These are phyloP conservation scores for Pulveroboletus sp. DNA, from an alignment of 768 basidiomycete species.

Conservation along the genomic window DNA sequence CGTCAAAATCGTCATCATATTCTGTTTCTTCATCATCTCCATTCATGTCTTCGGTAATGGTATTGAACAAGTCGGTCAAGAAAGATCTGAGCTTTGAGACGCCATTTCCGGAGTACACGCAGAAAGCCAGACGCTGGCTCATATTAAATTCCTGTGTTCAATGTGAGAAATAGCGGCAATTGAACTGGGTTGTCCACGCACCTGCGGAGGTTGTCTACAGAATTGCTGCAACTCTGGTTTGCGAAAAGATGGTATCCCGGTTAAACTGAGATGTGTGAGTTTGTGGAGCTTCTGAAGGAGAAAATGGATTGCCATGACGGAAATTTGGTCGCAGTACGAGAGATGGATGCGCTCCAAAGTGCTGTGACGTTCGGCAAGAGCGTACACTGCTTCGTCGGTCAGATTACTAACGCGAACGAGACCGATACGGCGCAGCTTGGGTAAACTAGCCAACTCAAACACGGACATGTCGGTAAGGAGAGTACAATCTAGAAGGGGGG, in stretches of 20 bases:
- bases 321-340: constrained; percentile 95
- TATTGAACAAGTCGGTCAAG: constrained; percentile 72
- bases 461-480: constrained; percentile 92
- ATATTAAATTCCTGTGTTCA: constrained; percentile 79
- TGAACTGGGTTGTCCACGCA: constrained; percentile 36
- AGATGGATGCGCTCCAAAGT: constrained; percentile 95
- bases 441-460: constrained; percentile 82
- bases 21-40: constrained; percentile 66
- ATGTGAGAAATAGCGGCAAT: constrained; percentile 2
- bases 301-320: constrained; percentile 87
- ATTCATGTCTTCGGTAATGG: constrained; percentile 67
- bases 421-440: constrained; percentile 91
- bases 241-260: constrained; percentile 93
- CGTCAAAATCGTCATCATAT: constrained; percentile 49
- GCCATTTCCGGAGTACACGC: constrained; percentile 94
- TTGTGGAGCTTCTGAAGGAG: constrained; percentile 86
- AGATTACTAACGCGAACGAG: constrained; percentile 91
- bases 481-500: constrained; percentile 61
- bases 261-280: constrained; percentile 91
- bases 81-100: constrained; percentile 79
- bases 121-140: constrained; percentile 86
- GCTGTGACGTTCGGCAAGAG: constrained; percentile 80
- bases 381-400: constrained; percentile 90
- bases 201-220: constrained; percentile 84
- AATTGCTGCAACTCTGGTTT: constrained; percentile 83